Evolutionary conservation across 2,329 filamentous ascomycete genomes (phyloP).

Genomic region (Fusarium graminum): DNA sequence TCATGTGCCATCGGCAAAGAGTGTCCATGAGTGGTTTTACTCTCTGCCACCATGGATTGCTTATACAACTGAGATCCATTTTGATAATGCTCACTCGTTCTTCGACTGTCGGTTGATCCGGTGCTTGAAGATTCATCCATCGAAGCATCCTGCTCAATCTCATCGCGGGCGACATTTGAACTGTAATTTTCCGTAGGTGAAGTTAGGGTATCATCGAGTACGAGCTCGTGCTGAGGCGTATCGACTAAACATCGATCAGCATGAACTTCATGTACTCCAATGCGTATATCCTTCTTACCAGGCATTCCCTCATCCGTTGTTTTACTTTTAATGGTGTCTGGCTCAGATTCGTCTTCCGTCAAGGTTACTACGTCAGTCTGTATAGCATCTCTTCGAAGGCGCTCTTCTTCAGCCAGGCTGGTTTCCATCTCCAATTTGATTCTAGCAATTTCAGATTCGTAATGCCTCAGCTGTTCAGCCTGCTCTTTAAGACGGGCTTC

Average conservation of each 20-base stretch:
- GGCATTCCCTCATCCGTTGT: constrained; percentile 4
- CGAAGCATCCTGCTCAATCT: constrained; percentile 17
- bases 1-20: background rate
- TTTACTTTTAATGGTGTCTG: constrained; percentile 36
- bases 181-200: constrained; percentile 6
- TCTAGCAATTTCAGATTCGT: constrained; percentile 62
- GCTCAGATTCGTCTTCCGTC: constrained; percentile 31
- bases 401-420: constrained; percentile 54
- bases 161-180: background rate
- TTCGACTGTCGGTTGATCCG: background rate
- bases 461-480: constrained; percentile 60
- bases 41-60: background rate
- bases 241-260: constrained; percentile 38
- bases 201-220: background rate
- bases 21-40: background rate
- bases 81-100: background rate
- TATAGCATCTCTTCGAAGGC: constrained; percentile 49
- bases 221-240: constrained; percentile 3
- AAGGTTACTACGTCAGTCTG: constrained; percentile 30
- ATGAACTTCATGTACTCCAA: constrained; percentile 1
- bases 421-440: constrained; percentile 63
- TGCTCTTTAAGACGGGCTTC: constrained; percentile 56
- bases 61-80: background rate
- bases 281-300: constrained; percentile 7
- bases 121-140: constrained; percentile 22